A percentile compares a stretch with the other conserved stretches of the same genome.
Conservation (phyloP, 345 rosid genomes). For the Euphorbia tirucalli region DNA sequence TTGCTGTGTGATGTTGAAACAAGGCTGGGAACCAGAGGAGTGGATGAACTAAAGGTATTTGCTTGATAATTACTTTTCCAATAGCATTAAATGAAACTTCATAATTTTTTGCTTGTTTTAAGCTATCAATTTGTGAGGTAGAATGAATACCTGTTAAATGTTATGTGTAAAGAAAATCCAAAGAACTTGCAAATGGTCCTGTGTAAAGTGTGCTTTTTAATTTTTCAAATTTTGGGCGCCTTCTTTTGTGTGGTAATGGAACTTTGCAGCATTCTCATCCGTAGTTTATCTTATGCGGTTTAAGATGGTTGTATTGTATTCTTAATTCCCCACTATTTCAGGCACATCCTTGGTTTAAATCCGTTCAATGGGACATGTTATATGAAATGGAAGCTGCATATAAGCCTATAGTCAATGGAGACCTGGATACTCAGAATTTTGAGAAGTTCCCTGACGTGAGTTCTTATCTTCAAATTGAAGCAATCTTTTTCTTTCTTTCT, state of each 20-base stretch:
- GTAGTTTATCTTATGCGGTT: neutral
- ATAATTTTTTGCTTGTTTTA: conserved; percentile 1
- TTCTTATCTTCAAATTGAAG: conserved; percentile 4
- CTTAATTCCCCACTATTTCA: conserved; percentile 32
- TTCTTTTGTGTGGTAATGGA: conserved; percentile 2
- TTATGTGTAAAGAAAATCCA: neutral
- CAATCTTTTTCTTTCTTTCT: neutral
- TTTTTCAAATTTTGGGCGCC: neutral
- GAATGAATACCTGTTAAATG: too few relatives aligned
- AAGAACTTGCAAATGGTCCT: neutral
- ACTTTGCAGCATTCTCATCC: neutral
- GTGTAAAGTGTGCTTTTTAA: conserved; percentile 7
- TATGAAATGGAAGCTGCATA: conserved; percentile 87
- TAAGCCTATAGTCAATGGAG: conserved; percentile 83
- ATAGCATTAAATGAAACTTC: conserved; percentile 1
- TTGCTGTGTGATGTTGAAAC: conserved; percentile 92
- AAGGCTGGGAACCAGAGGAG: conserved; percentile 86
- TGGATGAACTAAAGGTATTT: conserved; percentile 81
- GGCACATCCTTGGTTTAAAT: conserved; percentile 81
- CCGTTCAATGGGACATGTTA: conserved; percentile 77
- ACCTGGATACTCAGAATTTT: conserved; percentile 92
- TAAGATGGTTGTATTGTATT: conserved; percentile 19
- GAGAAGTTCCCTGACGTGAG: conserved; percentile 97
- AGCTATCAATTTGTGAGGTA: neutral
- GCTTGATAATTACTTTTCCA: conserved; percentile 40